A percentile compares a stretch with the other conserved stretches of the same genome.
phyloP scores from a whole-genome alignment of 441 rosid species.

The Theobroma grandiflorum region DNA sequence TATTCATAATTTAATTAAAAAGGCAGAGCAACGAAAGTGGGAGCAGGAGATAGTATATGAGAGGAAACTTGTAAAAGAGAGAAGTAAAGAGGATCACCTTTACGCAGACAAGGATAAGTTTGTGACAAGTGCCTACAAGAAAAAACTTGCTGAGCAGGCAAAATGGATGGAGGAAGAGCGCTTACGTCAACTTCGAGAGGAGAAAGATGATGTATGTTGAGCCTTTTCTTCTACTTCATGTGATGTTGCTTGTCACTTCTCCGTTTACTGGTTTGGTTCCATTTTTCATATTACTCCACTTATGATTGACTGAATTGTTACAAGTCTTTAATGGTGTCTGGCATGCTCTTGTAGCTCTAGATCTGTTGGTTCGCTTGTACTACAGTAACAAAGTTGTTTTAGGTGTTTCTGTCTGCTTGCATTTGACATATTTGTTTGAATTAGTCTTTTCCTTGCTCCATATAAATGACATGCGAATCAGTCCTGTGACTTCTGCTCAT shows the following conservation, averaged over 20 bases:
- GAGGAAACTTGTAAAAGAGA: conserved; percentile 86
- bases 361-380: not conserved
- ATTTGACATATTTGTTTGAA: not conserved
- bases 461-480: not conserved
- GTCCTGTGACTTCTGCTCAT: not conserved
- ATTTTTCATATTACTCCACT: not conserved
- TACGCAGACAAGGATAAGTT: conserved; percentile 87
- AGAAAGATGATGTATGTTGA: conserved; percentile 86
- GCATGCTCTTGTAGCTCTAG: not conserved
- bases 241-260: not conserved
- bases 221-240: conserved; percentile 22
- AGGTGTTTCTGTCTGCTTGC: not conserved
- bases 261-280: not conserved
- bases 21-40: conserved; percentile 70
- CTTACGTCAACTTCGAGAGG: conserved; percentile 75
- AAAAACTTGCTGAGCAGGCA: conserved; percentile 87
- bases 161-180: conserved; percentile 84
- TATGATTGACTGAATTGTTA: not conserved
- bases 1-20: conserved; percentile 64
- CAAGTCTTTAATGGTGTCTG: not conserved
- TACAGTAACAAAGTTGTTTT: not conserved
- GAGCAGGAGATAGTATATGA: conserved; percentile 85
- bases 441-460: not conserved
- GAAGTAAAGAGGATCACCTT: conserved; percentile 86
- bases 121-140: conserved; percentile 78